These are phyloP conservation scores for Hydnomerulius pinastri DNA, from an alignment of 768 basidiomycete species.

Conservation along the genomic window DNA sequence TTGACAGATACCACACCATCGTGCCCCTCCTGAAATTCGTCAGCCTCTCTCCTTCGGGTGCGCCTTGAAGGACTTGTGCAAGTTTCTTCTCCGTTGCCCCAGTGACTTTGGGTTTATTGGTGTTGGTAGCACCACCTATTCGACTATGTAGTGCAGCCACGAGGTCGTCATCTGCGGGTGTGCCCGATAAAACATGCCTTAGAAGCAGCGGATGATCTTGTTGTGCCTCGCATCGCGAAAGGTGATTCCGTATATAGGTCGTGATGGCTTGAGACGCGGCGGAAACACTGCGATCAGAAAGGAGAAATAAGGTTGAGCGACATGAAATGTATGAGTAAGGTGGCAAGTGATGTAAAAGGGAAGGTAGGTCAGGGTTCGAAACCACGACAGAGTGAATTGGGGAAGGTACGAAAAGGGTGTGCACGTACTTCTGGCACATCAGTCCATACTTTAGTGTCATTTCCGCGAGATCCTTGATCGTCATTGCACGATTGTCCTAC, in stretches of 20 bases:
- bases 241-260: constrained; percentile 76
- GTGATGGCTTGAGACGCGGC: constrained; percentile 83
- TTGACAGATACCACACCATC: constrained; percentile 79
- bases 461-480: constrained; percentile 83
- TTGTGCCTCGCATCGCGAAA: constrained; percentile 68
- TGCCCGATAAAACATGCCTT: constrained; percentile 72
- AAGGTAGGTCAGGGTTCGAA: constrained; percentile 7
- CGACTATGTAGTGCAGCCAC: constrained; percentile 70
- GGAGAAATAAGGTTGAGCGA: constrained; percentile 6
- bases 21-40: constrained; percentile 82
- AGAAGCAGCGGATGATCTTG: constrained; percentile 76
- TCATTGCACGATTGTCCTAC: constrained; percentile 82
- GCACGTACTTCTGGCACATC: constrained; percentile 71
- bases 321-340: constrained; percentile 15
- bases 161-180: constrained; percentile 70
- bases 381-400: constrained; percentile 14
- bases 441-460: constrained; percentile 65
- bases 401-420: constrained; percentile 7
- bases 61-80: constrained; percentile 1
- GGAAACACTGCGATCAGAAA: constrained; percentile 50
- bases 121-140: constrained; percentile 62
- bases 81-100: constrained; percentile 27
- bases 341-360: constrained; percentile 7
- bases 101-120: constrained; percentile 29
- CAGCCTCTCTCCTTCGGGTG: constrained; percentile 36